These are phyloP conservation scores for Filobasidium wieringae DNA, from an alignment of 768 basidiomycete species.

Conservation along the genomic window DNA sequence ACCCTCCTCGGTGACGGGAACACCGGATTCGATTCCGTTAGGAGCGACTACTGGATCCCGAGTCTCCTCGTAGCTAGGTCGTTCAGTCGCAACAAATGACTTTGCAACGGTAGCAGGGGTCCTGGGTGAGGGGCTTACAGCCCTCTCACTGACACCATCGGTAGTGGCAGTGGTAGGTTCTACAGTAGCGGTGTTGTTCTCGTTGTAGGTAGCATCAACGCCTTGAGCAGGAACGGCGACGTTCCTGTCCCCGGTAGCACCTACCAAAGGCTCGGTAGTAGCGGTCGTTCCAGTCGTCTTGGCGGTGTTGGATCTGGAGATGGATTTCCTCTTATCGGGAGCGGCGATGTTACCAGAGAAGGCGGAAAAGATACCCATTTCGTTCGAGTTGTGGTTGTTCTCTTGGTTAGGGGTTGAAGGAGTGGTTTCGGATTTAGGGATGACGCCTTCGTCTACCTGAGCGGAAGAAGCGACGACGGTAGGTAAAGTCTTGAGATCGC, in stretches of 20 bases:
- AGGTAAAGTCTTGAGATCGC: not conserved
- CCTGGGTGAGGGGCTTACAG: not conserved
- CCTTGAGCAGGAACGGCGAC: not conserved
- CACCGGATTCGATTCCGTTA: conserved; percentile 4
- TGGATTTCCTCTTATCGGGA: not conserved
- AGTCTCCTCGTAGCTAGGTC: not conserved
- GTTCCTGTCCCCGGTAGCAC: not conserved
- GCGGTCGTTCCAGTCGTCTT: conserved; percentile 1
- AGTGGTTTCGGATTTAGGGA: not conserved
- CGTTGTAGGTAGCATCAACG: not conserved
- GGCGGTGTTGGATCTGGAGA: conserved; percentile 2
- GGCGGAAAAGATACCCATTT: conserved; percentile 13
- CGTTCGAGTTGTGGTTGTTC: not conserved
- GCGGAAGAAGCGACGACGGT: not conserved
- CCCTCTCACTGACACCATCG: not conserved
- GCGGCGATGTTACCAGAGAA: conserved; percentile 5
- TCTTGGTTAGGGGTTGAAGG: not conserved
- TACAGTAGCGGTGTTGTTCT: not conserved
- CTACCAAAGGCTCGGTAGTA: not conserved
- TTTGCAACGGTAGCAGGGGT: not conserved
- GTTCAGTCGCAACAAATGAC: not conserved
- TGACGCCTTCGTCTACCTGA: not conserved
- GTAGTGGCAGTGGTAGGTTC: not conserved
- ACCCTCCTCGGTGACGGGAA: not conserved
- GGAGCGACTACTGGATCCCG: not conserved